Percentiles rank a stretch among this genome's conserved stretches.
Evolutionary conservation across 495 filamentous ascomycete genomes (phyloP).

Genomic region (Penicillium longicatenatum): DNA sequence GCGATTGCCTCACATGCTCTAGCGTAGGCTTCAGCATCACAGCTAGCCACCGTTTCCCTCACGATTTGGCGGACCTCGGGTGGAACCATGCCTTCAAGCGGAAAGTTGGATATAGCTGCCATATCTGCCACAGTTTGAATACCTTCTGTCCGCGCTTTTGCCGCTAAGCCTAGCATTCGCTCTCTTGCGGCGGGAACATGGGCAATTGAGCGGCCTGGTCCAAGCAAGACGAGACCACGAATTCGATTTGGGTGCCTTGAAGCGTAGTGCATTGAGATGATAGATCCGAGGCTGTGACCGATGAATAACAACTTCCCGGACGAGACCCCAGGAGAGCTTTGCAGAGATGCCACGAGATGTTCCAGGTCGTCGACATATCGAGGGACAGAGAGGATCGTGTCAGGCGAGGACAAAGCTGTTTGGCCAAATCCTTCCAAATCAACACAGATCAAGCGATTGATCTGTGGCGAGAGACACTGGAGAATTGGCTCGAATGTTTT

Average conservation of each 20-base stretch:
- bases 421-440: background rate
- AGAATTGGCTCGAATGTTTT: background rate
- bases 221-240: background rate
- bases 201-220: background rate
- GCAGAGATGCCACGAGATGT: constrained; percentile 18
- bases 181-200: background rate
- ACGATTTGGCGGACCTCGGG: background rate
- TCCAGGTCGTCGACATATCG: constrained; percentile 25
- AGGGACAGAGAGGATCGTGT: constrained; percentile 16
- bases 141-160: background rate
- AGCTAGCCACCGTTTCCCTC: background rate
- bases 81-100: background rate
- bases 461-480: background rate
- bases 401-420: constrained; percentile 5
- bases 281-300: background rate
- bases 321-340: background rate
- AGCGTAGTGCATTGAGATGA: background rate
- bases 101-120: background rate
- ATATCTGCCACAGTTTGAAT: background rate
- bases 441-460: background rate
- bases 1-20: background rate
- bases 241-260: background rate
- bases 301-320: background rate
- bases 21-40: background rate
- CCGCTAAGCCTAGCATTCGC: background rate